Conservation (phyloP, 2,329 filamentous ascomycete genomes). For the Rutstroemia sp. region DNA sequence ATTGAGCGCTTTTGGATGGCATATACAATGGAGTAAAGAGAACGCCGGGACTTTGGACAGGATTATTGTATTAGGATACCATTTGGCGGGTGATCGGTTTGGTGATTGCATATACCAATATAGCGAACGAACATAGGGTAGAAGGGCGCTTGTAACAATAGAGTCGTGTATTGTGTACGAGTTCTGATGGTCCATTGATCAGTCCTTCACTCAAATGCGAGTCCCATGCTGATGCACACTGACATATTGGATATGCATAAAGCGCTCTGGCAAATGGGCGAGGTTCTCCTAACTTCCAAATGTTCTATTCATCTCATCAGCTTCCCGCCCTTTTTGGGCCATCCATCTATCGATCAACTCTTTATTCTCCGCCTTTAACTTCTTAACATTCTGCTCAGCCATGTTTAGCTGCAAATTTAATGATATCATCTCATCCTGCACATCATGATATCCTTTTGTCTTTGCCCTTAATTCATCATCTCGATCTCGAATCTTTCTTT, state of each 20-base stretch:
- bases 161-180: neutral
- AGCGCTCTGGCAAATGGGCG: neutral
- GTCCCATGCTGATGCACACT: neutral
- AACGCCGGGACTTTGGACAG: neutral
- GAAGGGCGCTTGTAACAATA: neutral
- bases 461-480: constrained; percentile 84
- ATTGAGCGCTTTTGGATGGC: neutral
- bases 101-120: neutral
- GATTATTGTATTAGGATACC: constrained; percentile 7
- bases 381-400: constrained; percentile 67
- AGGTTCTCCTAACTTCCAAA: constrained; percentile 25
- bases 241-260: no score
- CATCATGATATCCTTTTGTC: constrained; percentile 73
- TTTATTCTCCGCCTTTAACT: constrained; percentile 74
- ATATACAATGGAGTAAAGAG: neutral
- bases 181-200: neutral
- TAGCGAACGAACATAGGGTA: neutral
- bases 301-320: constrained; percentile 71
- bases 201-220: neutral
- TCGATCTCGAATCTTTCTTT: constrained; percentile 64
- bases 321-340: constrained; percentile 77
- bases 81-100: constrained; percentile 1
- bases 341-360: constrained; percentile 90
- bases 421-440: constrained; percentile 89
- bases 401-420: constrained; percentile 83